Evolutionary conservation across 2,329 filamentous ascomycete species (phyloP), one percentile per base, ranked within the genome.

Genomic region (Thelonectria olida): DNA sequence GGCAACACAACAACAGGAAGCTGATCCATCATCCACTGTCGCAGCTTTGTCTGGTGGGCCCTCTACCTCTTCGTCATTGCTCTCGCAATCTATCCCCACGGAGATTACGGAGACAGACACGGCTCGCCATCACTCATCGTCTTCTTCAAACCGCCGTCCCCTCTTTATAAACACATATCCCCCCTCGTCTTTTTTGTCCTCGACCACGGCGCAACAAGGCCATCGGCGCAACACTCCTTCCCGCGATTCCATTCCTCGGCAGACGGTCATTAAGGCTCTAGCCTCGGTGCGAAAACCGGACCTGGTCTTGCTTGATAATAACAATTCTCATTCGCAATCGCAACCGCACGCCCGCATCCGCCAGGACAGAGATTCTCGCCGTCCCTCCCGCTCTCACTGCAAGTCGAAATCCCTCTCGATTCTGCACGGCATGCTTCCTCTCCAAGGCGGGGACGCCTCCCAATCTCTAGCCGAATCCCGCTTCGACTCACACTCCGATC

Each of bases 251-350:
- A 82, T 94, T 67, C 91, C 92, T 12, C 88, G 88, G 65, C 92
- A 95, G 78, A 95, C 92, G 57, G 88, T 93, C 72, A 88, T 94
- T 81, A 94, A 96, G 80, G 92, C 91, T 6, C 79, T 95, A 67
- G 90, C 90, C 57, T 93, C 91, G 13, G 82, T 86, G 68, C 84
- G 85, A 68, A 86, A 87, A 72, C 85, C 89, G 54, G 84, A 90
- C 73, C 82, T 88, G 49, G 84, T 90, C 20, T 87, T 88, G 25
- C 78, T 92, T 64, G 80, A 49, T 41, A 36, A 38, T 19, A 34
- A 34, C 15, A 34, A 34, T 34, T 34, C 31, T 10, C 12, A 34
- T 13, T 15, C 3, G 13, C 41, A 31, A 6, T 53, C 55, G 15
- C 41, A 23, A 27, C 31, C 44, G 28, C 38, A 20, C 3, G 8